Conservation (phyloP, 1,284 basidiomycete species). For the Tylopilus sp. region DNA sequence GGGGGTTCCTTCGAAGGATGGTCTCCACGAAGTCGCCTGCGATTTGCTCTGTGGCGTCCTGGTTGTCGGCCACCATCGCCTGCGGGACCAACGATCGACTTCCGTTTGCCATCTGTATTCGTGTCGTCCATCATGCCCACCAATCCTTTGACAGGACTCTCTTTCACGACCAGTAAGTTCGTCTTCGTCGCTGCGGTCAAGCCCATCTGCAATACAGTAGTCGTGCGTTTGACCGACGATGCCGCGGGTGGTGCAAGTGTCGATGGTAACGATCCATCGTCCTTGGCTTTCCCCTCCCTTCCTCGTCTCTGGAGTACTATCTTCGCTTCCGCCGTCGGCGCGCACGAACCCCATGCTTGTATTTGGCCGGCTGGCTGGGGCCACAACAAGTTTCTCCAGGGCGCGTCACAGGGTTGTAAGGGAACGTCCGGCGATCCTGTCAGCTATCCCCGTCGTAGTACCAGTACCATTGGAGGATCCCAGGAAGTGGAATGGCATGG, state of each 20-base stretch:
- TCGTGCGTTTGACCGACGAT: slow-evolving; percentile 44
- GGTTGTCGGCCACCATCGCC: no score
- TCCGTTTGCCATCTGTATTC: no score
- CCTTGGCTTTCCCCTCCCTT: slow-evolving; percentile 34
- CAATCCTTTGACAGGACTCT: neutral
- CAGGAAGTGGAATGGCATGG: slow-evolving; percentile 7
- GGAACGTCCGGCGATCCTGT: slow-evolving; percentile 23
- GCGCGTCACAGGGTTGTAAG: slow-evolving; percentile 66
- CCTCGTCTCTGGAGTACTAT: slow-evolving; percentile 25
- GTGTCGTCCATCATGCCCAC: neutral
- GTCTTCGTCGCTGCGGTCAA: no score
- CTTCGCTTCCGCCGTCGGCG: slow-evolving; percentile 27
- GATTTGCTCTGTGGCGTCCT: no score
- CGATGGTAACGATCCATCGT: slow-evolving; percentile 30
- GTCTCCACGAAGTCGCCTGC: slow-evolving; percentile 15
- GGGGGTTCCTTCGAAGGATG: slow-evolving; percentile 34
- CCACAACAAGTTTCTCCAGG: slow-evolving; percentile 69
- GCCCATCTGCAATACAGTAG: no score
- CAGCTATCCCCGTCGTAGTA: slow-evolving; percentile 7
- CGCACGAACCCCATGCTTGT: slow-evolving; percentile 72
- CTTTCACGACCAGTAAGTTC: neutral
- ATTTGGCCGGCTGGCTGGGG: slow-evolving; percentile 68
- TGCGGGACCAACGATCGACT: no score
- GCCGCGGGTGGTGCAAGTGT: slow-evolving; percentile 43
- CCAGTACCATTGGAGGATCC: slow-evolving; percentile 6